Base-by-base conservation (phyloP, 345 rosid species). In the Camelina neglecta region DNA sequence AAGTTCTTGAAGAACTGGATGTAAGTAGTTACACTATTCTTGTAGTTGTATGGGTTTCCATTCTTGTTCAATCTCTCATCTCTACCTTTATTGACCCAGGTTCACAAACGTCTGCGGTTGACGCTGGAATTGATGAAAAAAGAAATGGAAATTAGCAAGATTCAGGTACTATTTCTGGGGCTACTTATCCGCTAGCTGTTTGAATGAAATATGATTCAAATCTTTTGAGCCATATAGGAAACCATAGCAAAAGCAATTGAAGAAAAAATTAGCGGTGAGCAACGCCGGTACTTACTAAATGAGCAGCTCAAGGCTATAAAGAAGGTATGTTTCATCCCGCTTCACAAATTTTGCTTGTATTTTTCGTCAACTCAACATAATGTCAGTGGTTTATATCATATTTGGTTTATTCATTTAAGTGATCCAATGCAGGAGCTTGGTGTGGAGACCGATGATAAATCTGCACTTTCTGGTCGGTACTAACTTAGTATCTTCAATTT, bases 291-390 rank as follows among this genome's bases (percentile, higher is more conserved):
- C 81, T 88, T 95, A 82, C 83, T 95, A 85, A 93, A 93, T 77
- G 99, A 95, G 81, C 99, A 95, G 77, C 97, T 95, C 75, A 95
- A 95, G 85, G 99, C 98, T 45, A 93, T 95, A 82, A 95, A 95
- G 79, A 95, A 96, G 99, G 99, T 92, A 84, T 53, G 39, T 36
- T 35, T 61, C 65, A 24, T 24, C 68, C 56, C 65, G 48, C 23
- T 5, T 69, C 61, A 66, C 13, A 72, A 31, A 36, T 15, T 51
- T 12, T 66, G 38, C 33, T 26, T 63, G 59, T 60, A 70, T 45
- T 38, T 29, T 62, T 51, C 12, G 11, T 29, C 57, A 24, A 53
- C 42, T 29, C 31, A 29, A 49, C 9, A 31, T 42, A 20, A 31
- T 24, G 29, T 53, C 39, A 69, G 26, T 70, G 61, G 23, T 76